These are phyloP conservation scores for Plasmodium falciparum DNA, from an alignment of 169 alveolate genomes.

Conservation along the genomic window DNA sequence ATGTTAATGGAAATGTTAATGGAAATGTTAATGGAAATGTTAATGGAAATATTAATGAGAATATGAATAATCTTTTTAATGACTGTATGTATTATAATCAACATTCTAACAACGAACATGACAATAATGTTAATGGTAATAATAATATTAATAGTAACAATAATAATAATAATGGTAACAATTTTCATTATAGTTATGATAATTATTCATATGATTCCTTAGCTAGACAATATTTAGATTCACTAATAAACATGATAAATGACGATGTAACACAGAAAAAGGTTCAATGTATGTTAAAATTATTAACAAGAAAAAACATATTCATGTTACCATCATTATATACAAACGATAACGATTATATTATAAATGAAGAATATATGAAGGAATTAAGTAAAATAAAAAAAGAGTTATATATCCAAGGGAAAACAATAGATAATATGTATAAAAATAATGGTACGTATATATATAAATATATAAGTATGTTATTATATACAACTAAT, in stretches of 20 bases:
- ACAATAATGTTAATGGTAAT: background rate
- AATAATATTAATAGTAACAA: no score
- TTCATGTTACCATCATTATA: conserved; percentile 31
- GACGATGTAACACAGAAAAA: conserved; percentile 13
- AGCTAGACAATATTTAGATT: conserved; percentile 10
- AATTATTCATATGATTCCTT: background rate
- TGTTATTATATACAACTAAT: conserved; percentile 42
- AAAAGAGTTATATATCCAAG: conserved; percentile 37
- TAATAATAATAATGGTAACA: background rate
- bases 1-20: no score
- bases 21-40: no score
- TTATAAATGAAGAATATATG: conserved; percentile 10
- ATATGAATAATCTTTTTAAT: background rate
- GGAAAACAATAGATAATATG: conserved; percentile 53
- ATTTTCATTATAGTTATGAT: background rate
- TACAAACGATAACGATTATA: background rate
- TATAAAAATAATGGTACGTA: conserved; percentile 19
- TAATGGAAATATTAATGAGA: background rate
- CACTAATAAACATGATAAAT: conserved; percentile 9
- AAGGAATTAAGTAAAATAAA: conserved; percentile 18
- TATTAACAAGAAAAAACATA: conserved; percentile 19
- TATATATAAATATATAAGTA: conserved; percentile 32
- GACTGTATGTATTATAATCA: no score
- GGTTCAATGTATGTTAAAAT: conserved; percentile 22
- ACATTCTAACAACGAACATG: background rate